Base-by-base conservation (phyloP, 2,329 filamentous ascomycete genomes). In the Trichoderma atroviride region DNA sequence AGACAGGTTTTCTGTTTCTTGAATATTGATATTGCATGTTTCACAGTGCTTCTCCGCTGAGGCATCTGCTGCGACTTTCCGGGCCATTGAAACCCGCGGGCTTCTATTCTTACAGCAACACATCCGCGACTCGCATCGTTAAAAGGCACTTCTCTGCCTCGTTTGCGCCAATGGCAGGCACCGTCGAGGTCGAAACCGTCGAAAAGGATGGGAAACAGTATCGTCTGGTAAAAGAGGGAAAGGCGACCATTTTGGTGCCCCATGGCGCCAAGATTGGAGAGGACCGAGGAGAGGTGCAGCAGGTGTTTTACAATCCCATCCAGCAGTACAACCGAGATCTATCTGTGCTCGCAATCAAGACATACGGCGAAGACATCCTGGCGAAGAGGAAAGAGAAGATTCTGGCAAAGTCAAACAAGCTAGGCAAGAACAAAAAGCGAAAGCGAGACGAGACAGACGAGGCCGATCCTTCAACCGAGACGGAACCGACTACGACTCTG, bases 231-330 rank as follows among this genome's bases (percentile, higher is more conserved):
- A 83, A 80, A 70, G 87, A 89, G 72, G 87, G 87, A 0, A 83
- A 85, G 59, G 87, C 85, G n/a, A 83, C 83, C 37, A 88, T 89
- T 56, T 77, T 88, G 55, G 84, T 86, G 22, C 87, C 85, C 10
- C 81, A 83, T 57, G 80, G 81, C 7, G 78, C 80, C 27, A 82
- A 79, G 74, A 78, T 80, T 69, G 78, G 78, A 7, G 80, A 84
- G 69, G 86, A 88, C 75, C 83, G 86, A 70, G 86, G 89, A 63
- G 85, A 88, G 74, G 84, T 89, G 50, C 87, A 90, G 74, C 91
- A 95, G 75, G 96, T 99, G 68, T 99, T 99, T 78, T 99, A 99
- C 86, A 99, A 99, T 75, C 95, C 96, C 0, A 97, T 99, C 67
- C 96, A 99, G 78, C 96, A 99, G 78, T 99, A 98, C 85, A 99